Evolutionary conservation across 768 basidiomycete genomes (phyloP).

Genomic region (Hericium alpestre): DNA sequence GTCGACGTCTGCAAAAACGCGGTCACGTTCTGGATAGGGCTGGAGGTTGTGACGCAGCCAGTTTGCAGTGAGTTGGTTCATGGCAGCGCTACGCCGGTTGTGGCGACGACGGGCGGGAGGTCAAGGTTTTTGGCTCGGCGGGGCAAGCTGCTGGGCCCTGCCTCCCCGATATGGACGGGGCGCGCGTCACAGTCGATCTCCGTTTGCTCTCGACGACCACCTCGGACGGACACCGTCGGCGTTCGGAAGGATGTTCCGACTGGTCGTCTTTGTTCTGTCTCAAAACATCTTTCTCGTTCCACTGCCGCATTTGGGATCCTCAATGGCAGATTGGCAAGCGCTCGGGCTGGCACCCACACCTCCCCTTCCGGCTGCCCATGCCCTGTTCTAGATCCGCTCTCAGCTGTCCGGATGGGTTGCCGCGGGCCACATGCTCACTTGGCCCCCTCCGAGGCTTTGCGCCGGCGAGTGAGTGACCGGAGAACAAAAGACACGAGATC

Average conservation of each 20-base stretch:
- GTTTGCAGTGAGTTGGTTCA: constrained; percentile 26
- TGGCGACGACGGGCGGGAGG: constrained; percentile 1
- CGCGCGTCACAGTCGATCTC: not conserved
- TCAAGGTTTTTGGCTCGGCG: not conserved
- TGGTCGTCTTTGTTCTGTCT: not conserved
- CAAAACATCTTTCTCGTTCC: not conserved
- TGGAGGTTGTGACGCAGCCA: constrained; percentile 62
- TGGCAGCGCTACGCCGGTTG: not conserved
- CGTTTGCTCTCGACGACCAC: not conserved
- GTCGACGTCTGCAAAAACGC: constrained; percentile 56
- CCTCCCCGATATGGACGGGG: not conserved
- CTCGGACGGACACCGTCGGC: not conserved
- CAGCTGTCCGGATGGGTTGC: too few relatives aligned
- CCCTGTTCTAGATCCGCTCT: not conserved
- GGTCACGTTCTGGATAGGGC: constrained; percentile 43
- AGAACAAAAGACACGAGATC: too few relatives aligned
- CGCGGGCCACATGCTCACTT: not conserved
- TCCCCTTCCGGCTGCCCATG: not conserved
- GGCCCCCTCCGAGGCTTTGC: too few relatives aligned
- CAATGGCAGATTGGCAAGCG: not conserved
- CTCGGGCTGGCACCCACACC: too few relatives aligned
- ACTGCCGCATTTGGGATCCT: constrained; percentile 16
- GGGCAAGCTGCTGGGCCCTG: not conserved
- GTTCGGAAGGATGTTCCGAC: not conserved
- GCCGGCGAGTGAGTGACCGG: too few relatives aligned